Conservation (phyloP, 768 basidiomycete genomes). For the Leccinellum albellum region DNA sequence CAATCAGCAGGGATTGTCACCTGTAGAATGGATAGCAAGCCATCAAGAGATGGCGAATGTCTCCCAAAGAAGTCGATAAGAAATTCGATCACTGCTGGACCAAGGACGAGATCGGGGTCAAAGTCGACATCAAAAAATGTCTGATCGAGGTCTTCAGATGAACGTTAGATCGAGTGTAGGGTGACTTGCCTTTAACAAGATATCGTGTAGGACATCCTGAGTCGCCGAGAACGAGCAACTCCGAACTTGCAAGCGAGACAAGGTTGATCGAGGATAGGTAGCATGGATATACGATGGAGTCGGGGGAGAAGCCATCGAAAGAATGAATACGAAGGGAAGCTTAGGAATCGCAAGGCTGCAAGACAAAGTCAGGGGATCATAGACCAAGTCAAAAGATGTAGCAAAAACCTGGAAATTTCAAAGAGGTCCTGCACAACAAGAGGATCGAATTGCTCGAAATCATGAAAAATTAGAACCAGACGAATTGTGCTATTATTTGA, state of each 20-base stretch:
- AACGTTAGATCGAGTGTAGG: background rate
- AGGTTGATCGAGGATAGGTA: constrained; percentile 55
- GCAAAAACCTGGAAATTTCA: constrained; percentile 61
- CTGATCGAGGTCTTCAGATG: constrained; percentile 28
- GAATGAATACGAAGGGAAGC: constrained; percentile 63
- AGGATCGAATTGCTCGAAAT: constrained; percentile 71
- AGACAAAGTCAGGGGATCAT: background rate
- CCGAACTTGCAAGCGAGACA: constrained; percentile 55
- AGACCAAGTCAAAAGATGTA: background rate
- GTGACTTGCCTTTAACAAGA: constrained; percentile 49
- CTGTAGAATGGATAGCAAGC: constrained; percentile 56
- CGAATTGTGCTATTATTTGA: constrained; percentile 26
- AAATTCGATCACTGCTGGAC: constrained; percentile 53
- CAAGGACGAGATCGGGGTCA: constrained; percentile 57
- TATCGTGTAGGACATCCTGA: constrained; percentile 43
- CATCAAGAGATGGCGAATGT: constrained; percentile 55
- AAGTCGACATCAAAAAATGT: constrained; percentile 64
- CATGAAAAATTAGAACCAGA: constrained; percentile 62
- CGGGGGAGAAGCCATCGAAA: constrained; percentile 56
- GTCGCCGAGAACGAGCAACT: constrained; percentile 50
- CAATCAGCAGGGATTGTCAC: constrained; percentile 32
- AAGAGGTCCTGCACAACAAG: constrained; percentile 64
- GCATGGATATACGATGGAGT: constrained; percentile 55
- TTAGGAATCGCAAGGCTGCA: constrained; percentile 48
- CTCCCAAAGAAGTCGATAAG: constrained; percentile 56